Base-by-base conservation (phyloP, 2,329 filamentous ascomycete species). In the Penicillium brevicompactum region DNA sequence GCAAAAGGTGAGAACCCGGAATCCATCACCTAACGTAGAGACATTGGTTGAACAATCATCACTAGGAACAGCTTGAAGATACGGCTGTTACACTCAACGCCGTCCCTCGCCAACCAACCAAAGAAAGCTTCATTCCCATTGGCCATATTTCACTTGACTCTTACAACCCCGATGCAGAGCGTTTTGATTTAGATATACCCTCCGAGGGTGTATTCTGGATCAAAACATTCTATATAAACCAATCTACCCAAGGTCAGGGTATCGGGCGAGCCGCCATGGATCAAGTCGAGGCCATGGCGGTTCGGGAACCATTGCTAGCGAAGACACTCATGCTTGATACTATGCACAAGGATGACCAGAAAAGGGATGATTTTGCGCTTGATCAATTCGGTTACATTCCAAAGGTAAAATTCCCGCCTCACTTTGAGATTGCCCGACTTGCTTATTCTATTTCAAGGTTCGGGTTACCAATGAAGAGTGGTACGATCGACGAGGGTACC, bases 141-240 rank as follows among this genome's bases (percentile, higher is more conserved):
- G 62, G 62, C 2, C 62, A 65, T 37, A 64, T 65, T n/a, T 64
- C 61, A 16, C 22, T 65, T 4, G 62, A 65, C 30, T 46, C 55
- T 1, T 32, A 55, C 7, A 63, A 61, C 21, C 44, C 53, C 4
- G 61, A 62, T 11, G 52, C 48, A 21, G 49, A 48, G 9, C n/a
- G 49, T 2, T 11, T 59, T 14, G 51, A 57, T 2, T 13, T 65
- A 11, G 38, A 59, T 9, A 34, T 60, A 5, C 60, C 61, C 2
- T 37, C 44, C 0, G 37, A 45, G 11, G 50, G 52, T 2, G 31
- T 62, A 6, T 65, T 62, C 22, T 65, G 62, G 62, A 59, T 65
- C 13, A 64, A 64, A 42, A 52, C 59, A 5, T 65, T 65, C 18
- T 65, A 56, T 18, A 51, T 65, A 0, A 50, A 27, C 3, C 43